phyloP scores from a whole-genome alignment of 441 rosid species.

The Populus hybrid region DNA sequence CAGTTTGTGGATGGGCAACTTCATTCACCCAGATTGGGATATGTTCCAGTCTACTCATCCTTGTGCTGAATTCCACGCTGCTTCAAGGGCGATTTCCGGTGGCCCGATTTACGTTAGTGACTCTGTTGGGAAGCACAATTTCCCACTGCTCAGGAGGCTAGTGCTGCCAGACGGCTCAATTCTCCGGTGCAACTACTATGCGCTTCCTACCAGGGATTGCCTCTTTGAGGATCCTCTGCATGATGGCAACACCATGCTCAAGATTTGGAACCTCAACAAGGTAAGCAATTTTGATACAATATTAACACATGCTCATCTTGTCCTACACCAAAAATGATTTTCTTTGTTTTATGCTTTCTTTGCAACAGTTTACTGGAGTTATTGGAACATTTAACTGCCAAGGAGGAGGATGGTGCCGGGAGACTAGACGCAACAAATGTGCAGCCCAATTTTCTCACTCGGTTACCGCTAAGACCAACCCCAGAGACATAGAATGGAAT shows the following conservation, averaged over 20 bases:
- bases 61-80: no score
- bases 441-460: constrained; percentile 35
- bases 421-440: constrained; percentile 44
- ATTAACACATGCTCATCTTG: not conserved
- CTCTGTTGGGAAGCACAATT: no score
- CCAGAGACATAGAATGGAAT: constrained; percentile 54
- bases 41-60: no score
- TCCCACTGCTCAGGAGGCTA: constrained; percentile 36
- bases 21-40: no score
- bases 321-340: not conserved
- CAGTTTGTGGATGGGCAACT: no score
- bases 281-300: constrained; percentile 3
- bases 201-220: constrained; percentile 65
- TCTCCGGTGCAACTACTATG: constrained; percentile 50
- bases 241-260: constrained; percentile 72
- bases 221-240: constrained; percentile 62
- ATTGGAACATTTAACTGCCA: constrained; percentile 67
- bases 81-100: no score
- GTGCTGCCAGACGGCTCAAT: constrained; percentile 57
- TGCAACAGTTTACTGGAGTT: constrained; percentile 45
- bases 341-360: not conserved
- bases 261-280: constrained; percentile 76
- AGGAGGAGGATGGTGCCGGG: constrained; percentile 76
- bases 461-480: constrained; percentile 31
- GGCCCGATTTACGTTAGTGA: no score